phyloP scores from a whole-genome alignment of 495 filamentous ascomycete genomes.

The Penicillium atrosanguineum region DNA sequence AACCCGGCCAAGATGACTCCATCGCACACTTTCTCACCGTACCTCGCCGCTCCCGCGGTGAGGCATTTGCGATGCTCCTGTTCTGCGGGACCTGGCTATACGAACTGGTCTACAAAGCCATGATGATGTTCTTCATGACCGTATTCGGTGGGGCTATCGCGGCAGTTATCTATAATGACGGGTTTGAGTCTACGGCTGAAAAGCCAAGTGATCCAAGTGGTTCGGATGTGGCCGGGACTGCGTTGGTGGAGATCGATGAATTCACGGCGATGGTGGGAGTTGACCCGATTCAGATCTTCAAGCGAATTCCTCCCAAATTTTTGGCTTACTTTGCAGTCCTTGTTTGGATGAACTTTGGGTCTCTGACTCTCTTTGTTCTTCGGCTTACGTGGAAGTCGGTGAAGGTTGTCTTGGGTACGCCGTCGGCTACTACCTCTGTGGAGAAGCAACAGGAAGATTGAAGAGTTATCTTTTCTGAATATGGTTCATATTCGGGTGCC shows the following conservation, averaged over 20 bases:
- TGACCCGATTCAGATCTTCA: slow-evolving; percentile 8
- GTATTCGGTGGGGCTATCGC: slow-evolving; percentile 14
- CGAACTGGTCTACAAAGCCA: slow-evolving; percentile 9
- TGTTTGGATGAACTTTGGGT: slow-evolving; percentile 14
- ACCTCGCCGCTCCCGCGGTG: slow-evolving; percentile 6
- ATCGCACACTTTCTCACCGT: slow-evolving; percentile 12
- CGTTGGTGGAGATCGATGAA: slow-evolving; percentile 7
- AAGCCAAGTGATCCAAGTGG: neutral
- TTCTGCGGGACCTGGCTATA: slow-evolving; percentile 17
- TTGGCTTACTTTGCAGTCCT: slow-evolving; percentile 11
- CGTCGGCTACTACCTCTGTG: neutral
- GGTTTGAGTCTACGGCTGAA: neutral
- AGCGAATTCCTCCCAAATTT: slow-evolving; percentile 8
- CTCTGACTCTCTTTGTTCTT: slow-evolving; percentile 16
- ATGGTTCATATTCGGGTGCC: no score
- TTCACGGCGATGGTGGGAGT: slow-evolving; percentile 12
- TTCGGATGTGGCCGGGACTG: neutral
- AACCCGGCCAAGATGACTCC: neutral
- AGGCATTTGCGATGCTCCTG: slow-evolving; percentile 8
- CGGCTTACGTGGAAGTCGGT: slow-evolving; percentile 14
- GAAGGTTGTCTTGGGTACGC: neutral
- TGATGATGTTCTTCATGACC: slow-evolving; percentile 14
- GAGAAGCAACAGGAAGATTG: no score
- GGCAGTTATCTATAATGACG: slow-evolving; percentile 10
- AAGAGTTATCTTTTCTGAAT: no score